Percentiles rank a stretch among this genome's conserved stretches.
Evolutionary conservation across 176 grass and related monocot species (phyloP).

Genomic region (Microstegium vimineum): DNA sequence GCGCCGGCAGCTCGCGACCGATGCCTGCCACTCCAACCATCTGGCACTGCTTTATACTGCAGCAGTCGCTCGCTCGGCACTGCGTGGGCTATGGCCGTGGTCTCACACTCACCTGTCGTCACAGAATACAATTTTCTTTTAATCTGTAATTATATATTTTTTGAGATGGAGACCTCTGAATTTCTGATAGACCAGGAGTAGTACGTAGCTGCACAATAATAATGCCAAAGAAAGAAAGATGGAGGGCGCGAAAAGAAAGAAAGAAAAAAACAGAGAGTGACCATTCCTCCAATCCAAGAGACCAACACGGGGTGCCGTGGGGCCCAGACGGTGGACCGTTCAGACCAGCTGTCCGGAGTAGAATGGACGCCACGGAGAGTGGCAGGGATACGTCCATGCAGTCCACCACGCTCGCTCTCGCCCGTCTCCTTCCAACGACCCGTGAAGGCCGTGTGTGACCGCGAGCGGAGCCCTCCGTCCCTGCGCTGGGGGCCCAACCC

Average conservation of each 20-base stretch:
- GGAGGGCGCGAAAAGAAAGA: not conserved
- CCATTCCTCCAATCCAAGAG: not conserved
- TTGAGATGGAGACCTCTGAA: not conserved
- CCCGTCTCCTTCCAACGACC: not conserved
- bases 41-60: conserved; percentile 10
- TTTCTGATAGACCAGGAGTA: not conserved
- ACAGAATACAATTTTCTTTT: not conserved
- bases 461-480: not conserved
- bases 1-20: conserved; percentile 27
- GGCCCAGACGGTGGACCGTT: conserved; percentile 19
- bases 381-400: conserved; percentile 3
- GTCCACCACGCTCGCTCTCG: not conserved
- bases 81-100: not conserved
- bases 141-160: not conserved
- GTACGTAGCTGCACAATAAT: not conserved
- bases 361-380: conserved; percentile 37
- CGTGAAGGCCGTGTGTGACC: not conserved
- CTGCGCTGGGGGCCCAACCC: not conserved
- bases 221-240: not conserved
- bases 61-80: not conserved
- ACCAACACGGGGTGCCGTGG: not conserved
- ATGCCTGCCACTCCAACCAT: conserved; percentile 28
- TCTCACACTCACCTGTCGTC: no score
- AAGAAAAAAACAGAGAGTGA: not conserved
- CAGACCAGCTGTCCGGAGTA: conserved; percentile 47